Percentiles rank a stretch among this genome's conserved stretches.
Conservation (phyloP, 225 moss, liverwort and hornwort genomes). For the Ulota crispa region DNA sequence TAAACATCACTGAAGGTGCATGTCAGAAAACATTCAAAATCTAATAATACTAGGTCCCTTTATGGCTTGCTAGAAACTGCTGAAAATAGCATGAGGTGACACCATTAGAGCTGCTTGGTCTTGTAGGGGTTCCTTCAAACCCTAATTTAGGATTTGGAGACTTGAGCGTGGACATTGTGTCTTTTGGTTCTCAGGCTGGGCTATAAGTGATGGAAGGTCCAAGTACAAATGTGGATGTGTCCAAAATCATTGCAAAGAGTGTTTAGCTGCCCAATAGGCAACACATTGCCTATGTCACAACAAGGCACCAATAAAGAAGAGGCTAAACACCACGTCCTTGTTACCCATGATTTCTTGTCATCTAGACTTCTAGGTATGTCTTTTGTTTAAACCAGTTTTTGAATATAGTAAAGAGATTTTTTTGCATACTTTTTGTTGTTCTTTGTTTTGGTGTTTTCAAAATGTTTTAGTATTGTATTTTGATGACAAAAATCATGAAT, state of each 20-base stretch:
- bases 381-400: background rate
- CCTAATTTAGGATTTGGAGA: background rate
- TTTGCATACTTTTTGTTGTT: no score
- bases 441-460: no score
- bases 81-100: background rate
- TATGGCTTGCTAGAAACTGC: background rate
- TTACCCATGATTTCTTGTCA: conserved; percentile 30
- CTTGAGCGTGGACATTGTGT: conserved; percentile 10
- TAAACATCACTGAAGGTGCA: background rate
- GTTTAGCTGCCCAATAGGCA: conserved; percentile 38
- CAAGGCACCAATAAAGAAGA: conserved; percentile 45
- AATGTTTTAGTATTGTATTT: no score
- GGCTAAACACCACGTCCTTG: conserved; percentile 38
- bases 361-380: conserved; percentile 40
- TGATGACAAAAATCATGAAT: no score
- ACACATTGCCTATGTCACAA: conserved; percentile 42
- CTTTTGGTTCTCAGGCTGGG: conserved; percentile 33
- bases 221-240: conserved; percentile 55
- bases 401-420: background rate
- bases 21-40: background rate
- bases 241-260: conserved; percentile 42
- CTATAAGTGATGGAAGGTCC: conserved; percentile 33
- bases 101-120: background rate
- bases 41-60: no score
- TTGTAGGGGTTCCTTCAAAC: background rate